A percentile compares a stretch with the other conserved stretches of the same genome.
Conservation (phyloP, 345 rosid species). For the Salix koriyanagi region DNA sequence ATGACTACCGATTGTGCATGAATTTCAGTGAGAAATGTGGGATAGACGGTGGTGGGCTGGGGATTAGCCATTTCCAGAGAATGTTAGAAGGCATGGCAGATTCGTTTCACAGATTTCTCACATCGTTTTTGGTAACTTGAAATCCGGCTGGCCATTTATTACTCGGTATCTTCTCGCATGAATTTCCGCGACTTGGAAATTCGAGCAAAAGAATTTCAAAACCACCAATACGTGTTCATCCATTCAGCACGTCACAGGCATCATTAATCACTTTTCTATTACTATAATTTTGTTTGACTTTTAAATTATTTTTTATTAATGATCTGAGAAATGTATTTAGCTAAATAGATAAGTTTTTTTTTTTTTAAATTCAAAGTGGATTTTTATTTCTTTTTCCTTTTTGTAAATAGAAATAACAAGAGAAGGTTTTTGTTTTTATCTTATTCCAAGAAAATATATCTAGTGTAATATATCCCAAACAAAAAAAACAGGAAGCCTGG, state of each 20-base stretch:
- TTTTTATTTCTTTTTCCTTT: too few relatives aligned
- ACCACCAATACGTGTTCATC: not conserved
- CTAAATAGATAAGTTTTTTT: too few relatives aligned
- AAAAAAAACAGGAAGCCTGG: not conserved
- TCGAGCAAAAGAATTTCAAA: not conserved
- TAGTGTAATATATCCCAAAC: too few relatives aligned
- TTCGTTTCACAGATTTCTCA: not conserved
- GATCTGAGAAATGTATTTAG: too few relatives aligned
- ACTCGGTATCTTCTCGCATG: not conserved
- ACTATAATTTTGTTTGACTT: not conserved
- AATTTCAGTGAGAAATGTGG: conserved; percentile 25
- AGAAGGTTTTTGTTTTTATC: too few relatives aligned
- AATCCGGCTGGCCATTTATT: conserved; percentile 3
- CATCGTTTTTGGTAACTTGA: not conserved
- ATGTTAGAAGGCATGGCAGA: conserved; percentile 21
- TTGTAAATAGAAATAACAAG: too few relatives aligned
- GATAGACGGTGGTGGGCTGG: not conserved
- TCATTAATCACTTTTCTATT: not conserved
- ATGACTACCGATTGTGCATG: not conserved
- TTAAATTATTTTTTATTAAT: not conserved
- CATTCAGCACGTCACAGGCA: not conserved
- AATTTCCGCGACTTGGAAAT: conserved; percentile 10
- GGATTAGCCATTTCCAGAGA: conserved; percentile 19
- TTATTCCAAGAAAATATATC: too few relatives aligned
- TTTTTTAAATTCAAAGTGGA: too few relatives aligned